A percentile compares a stretch with the other conserved stretches of the same genome.
These are phyloP conservation scores for Aphanomyces astaci DNA, from an alignment of 352 stramenopile species.

Conservation along the genomic window DNA sequence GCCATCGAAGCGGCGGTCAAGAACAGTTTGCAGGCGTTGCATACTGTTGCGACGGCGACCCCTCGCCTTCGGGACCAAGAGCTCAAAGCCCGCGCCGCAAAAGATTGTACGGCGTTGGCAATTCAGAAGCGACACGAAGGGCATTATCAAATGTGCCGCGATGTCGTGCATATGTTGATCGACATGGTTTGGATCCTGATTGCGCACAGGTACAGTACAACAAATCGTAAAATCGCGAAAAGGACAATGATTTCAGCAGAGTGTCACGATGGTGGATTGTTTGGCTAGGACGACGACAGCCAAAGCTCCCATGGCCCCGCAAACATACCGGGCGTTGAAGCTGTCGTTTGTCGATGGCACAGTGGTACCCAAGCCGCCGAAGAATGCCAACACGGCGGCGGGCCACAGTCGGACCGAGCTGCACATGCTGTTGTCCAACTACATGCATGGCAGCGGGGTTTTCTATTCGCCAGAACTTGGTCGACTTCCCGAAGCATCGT, in stretches of 20 bases:
- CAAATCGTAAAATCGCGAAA: not conserved
- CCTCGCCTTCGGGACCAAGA: not conserved
- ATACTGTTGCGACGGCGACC: not conserved
- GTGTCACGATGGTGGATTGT: too few relatives aligned
- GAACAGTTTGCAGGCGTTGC: constrained; percentile 2
- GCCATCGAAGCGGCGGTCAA: not conserved
- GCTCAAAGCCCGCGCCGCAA: not conserved
- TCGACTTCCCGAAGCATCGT: not conserved
- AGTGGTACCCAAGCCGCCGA: not conserved
- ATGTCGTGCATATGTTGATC: constrained; percentile 2
- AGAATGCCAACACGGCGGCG: not conserved
- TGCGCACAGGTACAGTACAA: not conserved
- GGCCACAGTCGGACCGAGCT: constrained; percentile 3
- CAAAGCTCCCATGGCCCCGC: not conserved
- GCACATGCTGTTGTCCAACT: not conserved
- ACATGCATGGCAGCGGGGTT: not conserved
- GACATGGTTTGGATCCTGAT: constrained; percentile 6
- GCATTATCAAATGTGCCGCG: not conserved
- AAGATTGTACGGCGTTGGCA: not conserved
- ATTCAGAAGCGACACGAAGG: not conserved
- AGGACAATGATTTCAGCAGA: too few relatives aligned
- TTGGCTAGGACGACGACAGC: not conserved
- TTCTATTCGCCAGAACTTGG: not conserved
- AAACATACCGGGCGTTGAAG: constrained; percentile 5
- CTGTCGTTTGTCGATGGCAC: constrained; percentile 6